Evolutionary conservation across 768 basidiomycete genomes (phyloP), one percentile per base, ranked within the genome.

Genomic region (Leccinum ochraceum): DNA sequence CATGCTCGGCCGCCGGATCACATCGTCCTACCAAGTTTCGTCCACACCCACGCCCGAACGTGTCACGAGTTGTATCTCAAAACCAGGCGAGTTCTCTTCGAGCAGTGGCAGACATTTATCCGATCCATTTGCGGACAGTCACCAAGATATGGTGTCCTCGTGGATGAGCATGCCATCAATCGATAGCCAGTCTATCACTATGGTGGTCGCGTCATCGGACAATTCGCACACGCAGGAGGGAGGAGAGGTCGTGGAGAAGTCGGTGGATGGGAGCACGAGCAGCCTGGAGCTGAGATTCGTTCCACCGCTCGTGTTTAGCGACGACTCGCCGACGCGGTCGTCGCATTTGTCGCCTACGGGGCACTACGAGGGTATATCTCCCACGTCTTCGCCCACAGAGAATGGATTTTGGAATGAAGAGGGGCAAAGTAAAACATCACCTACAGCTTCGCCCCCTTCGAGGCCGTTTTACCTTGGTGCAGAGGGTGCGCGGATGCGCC

Each of bases 251-350:
- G 39, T 6, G 24, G 37, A 22, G 10, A 53, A 42, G 37, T 50
- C 42, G 42, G 30, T 34, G 26, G 54, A 54, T 10, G 46, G 44
- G 59, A 66, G 66, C 57, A 56, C 46, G 6, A 65, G 65, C 55
- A 69, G 69, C 54, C 44, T 62, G 58, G 71, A 64, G 58, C 54
- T 69, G 34, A 57, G 56, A n/a, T 60, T 72, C 16, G 50, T 46
- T 30, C 2, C 49, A 22, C 69, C 71, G 9, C 42, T 59, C 37
- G 30, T 58, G 16, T 16, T 37, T 2, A 53, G 24, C 22, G 46
- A 56, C 7, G 57, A 46, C 28, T 34, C 54, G 20, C 60, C 48
- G n/a, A 55, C 24, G 24, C 57, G 53, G n/a, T 54, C 55, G 4
- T 44, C 9, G 1, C 57, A 60, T 52, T 56, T 65, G 11, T 69